These are phyloP conservation scores for Tephrocybe sp. DNA, from an alignment of 768 basidiomycete genomes.

Conservation along the genomic window DNA sequence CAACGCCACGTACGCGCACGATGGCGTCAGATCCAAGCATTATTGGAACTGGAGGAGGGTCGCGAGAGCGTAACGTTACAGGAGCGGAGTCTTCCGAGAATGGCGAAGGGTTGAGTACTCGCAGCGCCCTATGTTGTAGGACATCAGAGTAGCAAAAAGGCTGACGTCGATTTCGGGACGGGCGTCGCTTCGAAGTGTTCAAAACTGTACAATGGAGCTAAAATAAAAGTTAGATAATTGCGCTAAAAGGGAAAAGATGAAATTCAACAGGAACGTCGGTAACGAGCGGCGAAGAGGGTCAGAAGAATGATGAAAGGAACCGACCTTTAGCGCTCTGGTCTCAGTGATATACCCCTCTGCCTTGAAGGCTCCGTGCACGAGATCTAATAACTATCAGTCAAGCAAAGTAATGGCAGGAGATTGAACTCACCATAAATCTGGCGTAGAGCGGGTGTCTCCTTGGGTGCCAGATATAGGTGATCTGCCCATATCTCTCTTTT, in stretches of 20 bases:
- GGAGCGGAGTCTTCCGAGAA: background rate
- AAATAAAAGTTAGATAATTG: slow-evolving; percentile 25
- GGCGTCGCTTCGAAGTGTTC: slow-evolving; percentile 18
- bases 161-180: slow-evolving; percentile 8
- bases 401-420: background rate
- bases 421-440: slow-evolving; percentile 28
- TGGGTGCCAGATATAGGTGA: slow-evolving; percentile 58
- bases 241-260: background rate
- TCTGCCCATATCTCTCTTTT: slow-evolving; percentile 38
- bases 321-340: slow-evolving; percentile 50
- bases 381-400: no score
- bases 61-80: background rate
- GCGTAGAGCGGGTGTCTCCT: slow-evolving; percentile 28
- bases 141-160: slow-evolving; percentile 22
- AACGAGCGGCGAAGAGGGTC: no score
- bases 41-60: background rate
- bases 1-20: background rate
- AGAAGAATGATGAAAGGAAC: slow-evolving; percentile 1
- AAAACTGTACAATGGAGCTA: slow-evolving; percentile 22
- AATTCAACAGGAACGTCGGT: background rate
- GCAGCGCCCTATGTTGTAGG: slow-evolving; percentile 1
- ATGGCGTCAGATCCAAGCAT: background rate
- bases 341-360: slow-evolving; percentile 44
- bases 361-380: slow-evolving; percentile 40
- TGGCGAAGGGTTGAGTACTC: background rate